Conservation (phyloP, 2,329 filamentous ascomycete genomes). For the Whalleya microplaca region DNA sequence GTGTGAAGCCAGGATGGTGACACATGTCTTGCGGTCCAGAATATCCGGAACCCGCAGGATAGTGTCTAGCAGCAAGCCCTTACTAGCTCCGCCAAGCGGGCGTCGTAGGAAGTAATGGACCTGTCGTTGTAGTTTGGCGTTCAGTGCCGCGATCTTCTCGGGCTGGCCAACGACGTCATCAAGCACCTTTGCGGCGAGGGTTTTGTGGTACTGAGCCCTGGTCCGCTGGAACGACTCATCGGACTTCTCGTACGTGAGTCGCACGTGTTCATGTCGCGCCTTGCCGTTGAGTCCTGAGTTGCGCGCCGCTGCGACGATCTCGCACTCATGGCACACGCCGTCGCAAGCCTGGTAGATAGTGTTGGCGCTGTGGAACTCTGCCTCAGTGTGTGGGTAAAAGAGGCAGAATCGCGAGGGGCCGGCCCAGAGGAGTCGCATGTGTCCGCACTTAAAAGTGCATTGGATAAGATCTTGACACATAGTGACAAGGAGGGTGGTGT, state of each 20-base stretch:
- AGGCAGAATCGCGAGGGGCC: slow-evolving; percentile 9
- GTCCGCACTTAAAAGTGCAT: not conserved
- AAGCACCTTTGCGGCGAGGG: slow-evolving; percentile 3
- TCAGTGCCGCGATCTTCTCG: not conserved
- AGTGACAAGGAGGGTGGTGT: not conserved
- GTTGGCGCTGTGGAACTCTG: slow-evolving; percentile 4
- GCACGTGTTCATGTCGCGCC: not conserved
- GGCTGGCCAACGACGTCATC: not conserved
- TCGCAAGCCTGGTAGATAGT: not conserved
- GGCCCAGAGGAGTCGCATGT: not conserved
- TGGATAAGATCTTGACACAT: not conserved
- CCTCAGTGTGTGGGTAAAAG: slow-evolving; percentile 9
- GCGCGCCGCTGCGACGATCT: not conserved
- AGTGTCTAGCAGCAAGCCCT: slow-evolving; percentile 8
- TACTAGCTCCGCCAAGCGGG: not conserved
- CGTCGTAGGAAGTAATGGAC: slow-evolving; percentile 11
- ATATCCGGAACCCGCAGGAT: slow-evolving; percentile 6
- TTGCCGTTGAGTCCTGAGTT: slow-evolving; percentile 1
- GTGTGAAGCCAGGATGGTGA: slow-evolving; percentile 7
- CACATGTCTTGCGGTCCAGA: slow-evolving; percentile 5
- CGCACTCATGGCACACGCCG: slow-evolving; percentile 6
- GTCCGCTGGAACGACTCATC: not conserved
- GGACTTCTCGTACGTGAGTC: not conserved
- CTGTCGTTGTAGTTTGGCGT: slow-evolving; percentile 1
- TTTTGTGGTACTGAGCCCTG: not conserved